A percentile compares a stretch with the other conserved stretches of the same genome.
phyloP scores from a whole-genome alignment of 371 early-diverging fungal genomes.

The Mortierella sp. region DNA sequence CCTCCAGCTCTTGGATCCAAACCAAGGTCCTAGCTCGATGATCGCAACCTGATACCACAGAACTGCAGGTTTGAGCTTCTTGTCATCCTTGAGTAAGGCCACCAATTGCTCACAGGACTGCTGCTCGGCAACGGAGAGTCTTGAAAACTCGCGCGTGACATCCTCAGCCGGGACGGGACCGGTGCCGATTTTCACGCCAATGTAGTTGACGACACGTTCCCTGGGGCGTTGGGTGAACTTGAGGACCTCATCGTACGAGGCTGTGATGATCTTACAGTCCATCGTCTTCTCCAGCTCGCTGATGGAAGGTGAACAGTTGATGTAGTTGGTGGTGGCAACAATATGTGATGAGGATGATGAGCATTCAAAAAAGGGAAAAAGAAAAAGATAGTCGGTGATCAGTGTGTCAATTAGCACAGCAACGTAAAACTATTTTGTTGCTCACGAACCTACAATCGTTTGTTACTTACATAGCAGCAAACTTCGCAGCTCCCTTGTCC shows the following conservation, averaged over 20 bases:
- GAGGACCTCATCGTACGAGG: conserved; percentile 25
- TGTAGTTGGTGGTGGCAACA: neutral
- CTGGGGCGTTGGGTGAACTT: conserved; percentile 4
- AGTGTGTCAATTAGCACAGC: no score
- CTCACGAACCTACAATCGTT: neutral
- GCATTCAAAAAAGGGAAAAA: neutral
- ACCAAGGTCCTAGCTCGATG: conserved; percentile 77
- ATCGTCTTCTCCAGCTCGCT: conserved; percentile 24
- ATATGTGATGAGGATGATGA: neutral
- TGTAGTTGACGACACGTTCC: conserved; percentile 15
- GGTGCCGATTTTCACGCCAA: conserved; percentile 50
- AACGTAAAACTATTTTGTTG: neutral
- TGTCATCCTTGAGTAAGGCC: conserved; percentile 13
- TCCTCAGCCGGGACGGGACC: conserved; percentile 45
- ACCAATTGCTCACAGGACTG: conserved; percentile 40
- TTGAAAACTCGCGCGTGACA: conserved; percentile 50
- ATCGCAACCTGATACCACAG: conserved; percentile 1
- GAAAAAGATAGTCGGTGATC: neutral
- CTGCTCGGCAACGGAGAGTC: conserved; percentile 56
- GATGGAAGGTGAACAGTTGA: neutral
- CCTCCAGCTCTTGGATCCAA: conserved; percentile 67
- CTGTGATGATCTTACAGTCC: conserved; percentile 19
- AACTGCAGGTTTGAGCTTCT: conserved; percentile 10
- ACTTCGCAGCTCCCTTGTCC: conserved; percentile 3
- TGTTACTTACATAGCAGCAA: conserved; percentile 53